These are phyloP conservation scores for thale cress (Arabidopsis thaliana) DNA, from an alignment of 345 rosid species.

Conservation along the genomic window DNA sequence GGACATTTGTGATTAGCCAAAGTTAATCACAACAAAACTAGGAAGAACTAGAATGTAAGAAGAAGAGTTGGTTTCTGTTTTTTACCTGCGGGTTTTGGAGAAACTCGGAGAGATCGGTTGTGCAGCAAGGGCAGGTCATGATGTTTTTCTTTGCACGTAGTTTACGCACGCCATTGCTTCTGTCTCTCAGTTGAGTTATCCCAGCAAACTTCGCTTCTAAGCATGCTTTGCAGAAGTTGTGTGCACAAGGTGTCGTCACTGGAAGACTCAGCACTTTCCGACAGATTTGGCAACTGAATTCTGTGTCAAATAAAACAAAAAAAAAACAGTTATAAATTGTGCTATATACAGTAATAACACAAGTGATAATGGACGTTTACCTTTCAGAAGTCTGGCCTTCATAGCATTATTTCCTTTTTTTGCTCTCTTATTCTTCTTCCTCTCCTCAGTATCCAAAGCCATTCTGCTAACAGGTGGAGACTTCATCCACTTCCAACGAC, in stretches of 20 bases:
- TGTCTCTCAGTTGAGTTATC: conserved; percentile 47
- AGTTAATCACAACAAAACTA: background rate
- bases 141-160: conserved; percentile 62
- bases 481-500: conserved; percentile 68
- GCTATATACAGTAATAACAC: background rate
- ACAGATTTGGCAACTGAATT: conserved; percentile 45
- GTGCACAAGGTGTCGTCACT: conserved; percentile 73
- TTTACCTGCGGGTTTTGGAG: conserved; percentile 62
- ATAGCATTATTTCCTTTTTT: conserved; percentile 36
- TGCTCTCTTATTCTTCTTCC: conserved; percentile 37
- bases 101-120: conserved; percentile 65
- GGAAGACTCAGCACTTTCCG: conserved; percentile 63
- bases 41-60: background rate
- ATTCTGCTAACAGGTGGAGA: conserved; percentile 62
- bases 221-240: conserved; percentile 72
- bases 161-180: conserved; percentile 57
- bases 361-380: background rate
- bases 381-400: conserved; percentile 46
- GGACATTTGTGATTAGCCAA: background rate
- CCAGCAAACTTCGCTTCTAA: conserved; percentile 62
- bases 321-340: background rate
- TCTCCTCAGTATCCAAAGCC: conserved; percentile 41
- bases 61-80: background rate
- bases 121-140: conserved; percentile 67
- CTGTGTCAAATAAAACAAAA: background rate